Evolutionary conservation across 495 filamentous ascomycete species (phyloP).

Genomic region (Saxophila tyrrhenica): DNA sequence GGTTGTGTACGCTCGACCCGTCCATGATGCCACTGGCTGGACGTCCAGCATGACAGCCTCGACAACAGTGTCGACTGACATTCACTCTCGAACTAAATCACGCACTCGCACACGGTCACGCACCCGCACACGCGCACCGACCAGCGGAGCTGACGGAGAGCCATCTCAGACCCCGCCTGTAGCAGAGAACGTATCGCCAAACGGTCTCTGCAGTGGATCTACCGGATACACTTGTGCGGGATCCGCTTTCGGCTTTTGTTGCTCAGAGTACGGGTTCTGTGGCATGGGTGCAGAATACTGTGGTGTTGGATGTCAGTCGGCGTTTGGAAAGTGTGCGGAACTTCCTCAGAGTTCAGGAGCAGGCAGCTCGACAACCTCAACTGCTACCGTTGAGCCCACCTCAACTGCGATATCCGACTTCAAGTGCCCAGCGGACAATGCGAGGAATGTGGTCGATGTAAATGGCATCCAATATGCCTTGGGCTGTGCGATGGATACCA

Average conservation of each 20-base stretch:
- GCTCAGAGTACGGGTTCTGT: constrained; percentile 11
- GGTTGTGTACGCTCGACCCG: constrained; percentile 2
- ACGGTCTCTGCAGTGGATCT: constrained; percentile 8
- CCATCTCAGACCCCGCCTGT: too few relatives aligned
- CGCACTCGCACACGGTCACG: too few relatives aligned
- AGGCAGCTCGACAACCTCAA: background rate
- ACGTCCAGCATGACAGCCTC: background rate
- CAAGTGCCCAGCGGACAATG: constrained; percentile 9
- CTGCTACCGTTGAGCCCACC: background rate
- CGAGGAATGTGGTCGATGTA: constrained; percentile 2
- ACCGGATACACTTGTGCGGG: constrained; percentile 7
- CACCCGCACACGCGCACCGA: too few relatives aligned
- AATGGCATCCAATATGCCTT: constrained; percentile 8
- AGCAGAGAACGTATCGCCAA: background rate
- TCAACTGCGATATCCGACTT: background rate
- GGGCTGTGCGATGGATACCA: constrained; percentile 5
- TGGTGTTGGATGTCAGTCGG: constrained; percentile 5
- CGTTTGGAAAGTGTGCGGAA: constrained; percentile 5
- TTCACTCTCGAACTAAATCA: background rate
- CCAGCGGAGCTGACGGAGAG: too few relatives aligned
- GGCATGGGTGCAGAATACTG: constrained; percentile 2
- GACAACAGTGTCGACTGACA: background rate
- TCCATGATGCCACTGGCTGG: background rate
- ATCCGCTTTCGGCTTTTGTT: constrained; percentile 12
- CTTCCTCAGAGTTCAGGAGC: background rate